Evolutionary conservation across 148 eudicot genomes (phyloP).

Genomic region (Linanthus parryae): DNA sequence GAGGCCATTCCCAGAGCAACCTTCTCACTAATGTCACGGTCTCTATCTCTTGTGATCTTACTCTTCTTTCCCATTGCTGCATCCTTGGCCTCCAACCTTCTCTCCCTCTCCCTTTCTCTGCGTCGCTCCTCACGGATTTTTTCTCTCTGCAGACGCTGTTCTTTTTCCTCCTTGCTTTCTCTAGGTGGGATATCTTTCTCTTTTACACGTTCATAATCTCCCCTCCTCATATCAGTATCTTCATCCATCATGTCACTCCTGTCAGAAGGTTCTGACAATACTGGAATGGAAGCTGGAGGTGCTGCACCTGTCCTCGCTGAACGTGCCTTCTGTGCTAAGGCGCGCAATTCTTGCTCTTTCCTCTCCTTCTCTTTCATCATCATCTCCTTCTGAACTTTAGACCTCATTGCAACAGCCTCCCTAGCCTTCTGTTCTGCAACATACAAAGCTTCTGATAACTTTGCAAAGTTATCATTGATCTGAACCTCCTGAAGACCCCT

Average conservation of each 20-base stretch:
- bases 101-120: slow-evolving; percentile 79
- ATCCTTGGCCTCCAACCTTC: slow-evolving; percentile 87
- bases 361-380: slow-evolving; percentile 61
- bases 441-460: slow-evolving; percentile 72
- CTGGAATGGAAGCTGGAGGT: slow-evolving; percentile 32
- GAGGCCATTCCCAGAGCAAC: slow-evolving; percentile 94
- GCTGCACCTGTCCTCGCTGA: slow-evolving; percentile 67
- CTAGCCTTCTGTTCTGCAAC: slow-evolving; percentile 83
- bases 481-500: slow-evolving; percentile 84
- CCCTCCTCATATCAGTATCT: slow-evolving; percentile 33
- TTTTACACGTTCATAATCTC: slow-evolving; percentile 36
- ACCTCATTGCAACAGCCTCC: slow-evolving; percentile 72
- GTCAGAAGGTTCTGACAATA: slow-evolving; percentile 33
- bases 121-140: slow-evolving; percentile 72
- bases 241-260: slow-evolving; percentile 29
- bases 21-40: slow-evolving; percentile 85
- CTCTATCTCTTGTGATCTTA: slow-evolving; percentile 75
- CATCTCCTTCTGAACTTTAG: slow-evolving; percentile 73
- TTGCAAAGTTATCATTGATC: slow-evolving; percentile 70
- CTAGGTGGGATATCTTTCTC: slow-evolving; percentile 38
- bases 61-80: slow-evolving; percentile 83
- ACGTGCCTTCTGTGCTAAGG: slow-evolving; percentile 73
- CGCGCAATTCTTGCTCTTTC: slow-evolving; percentile 60
- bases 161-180: slow-evolving; percentile 17
- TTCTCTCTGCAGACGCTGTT: slow-evolving; percentile 53